These are phyloP conservation scores for Arthrobotrys sphaeroides DNA, from an alignment of 2,329 filamentous ascomycete species.

Conservation along the genomic window DNA sequence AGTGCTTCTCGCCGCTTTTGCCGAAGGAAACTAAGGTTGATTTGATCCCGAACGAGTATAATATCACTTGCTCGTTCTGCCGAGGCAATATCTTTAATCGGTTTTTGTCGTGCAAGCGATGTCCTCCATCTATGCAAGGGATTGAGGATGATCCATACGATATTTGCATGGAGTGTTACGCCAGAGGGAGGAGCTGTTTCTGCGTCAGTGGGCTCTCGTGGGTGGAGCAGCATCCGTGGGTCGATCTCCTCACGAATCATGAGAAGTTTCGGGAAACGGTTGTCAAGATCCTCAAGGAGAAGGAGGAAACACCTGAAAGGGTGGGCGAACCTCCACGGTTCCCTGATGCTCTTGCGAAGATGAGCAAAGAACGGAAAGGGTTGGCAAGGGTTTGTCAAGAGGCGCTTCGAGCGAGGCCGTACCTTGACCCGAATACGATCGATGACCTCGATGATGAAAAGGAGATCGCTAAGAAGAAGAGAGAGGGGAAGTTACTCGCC, in stretches of 20 bases:
- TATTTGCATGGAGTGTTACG: constrained; percentile 97
- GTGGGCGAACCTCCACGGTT: constrained; percentile 71
- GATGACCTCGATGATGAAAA: constrained; percentile 70
- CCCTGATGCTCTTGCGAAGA: constrained; percentile 73
- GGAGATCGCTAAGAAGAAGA: constrained; percentile 63
- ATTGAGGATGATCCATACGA: constrained; percentile 85
- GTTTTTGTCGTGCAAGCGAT: constrained; percentile 90
- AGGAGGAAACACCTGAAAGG: constrained; percentile 67
- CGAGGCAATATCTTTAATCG: constrained; percentile 96
- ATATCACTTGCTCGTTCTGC: constrained; percentile 95
- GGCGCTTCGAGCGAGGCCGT: constrained; percentile 80
- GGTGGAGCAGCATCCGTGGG: constrained; percentile 93
- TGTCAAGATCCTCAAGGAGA: constrained; percentile 75
- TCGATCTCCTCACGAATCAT: constrained; percentile 77
- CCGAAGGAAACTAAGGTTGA: constrained; percentile 68
- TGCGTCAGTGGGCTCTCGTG: constrained; percentile 87
- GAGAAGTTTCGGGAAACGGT: constrained; percentile 84
- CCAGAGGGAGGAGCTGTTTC: constrained; percentile 92
- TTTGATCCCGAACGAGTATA: constrained; percentile 82
- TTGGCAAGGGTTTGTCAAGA: constrained; percentile 94
- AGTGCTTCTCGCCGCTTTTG: constrained; percentile 77
- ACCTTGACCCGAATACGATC: constrained; percentile 60
- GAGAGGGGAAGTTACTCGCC: constrained; percentile 66
- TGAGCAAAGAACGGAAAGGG: constrained; percentile 74
- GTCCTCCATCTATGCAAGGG: constrained; percentile 72